Evolutionary conservation across 768 basidiomycete species (phyloP), one percentile per base, ranked within the genome.

Genomic region (Boletales sp.): DNA sequence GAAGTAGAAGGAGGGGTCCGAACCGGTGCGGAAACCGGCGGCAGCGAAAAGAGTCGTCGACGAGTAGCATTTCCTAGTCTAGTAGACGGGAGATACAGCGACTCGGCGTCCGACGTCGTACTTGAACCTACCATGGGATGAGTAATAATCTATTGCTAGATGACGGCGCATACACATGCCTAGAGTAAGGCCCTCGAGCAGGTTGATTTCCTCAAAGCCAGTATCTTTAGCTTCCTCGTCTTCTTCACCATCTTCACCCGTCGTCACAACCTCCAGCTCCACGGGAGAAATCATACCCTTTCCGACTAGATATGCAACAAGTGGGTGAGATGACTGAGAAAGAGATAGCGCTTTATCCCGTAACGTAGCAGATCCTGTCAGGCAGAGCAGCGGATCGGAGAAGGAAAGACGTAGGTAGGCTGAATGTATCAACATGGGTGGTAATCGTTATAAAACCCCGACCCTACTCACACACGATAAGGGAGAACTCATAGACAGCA

Each of bases 331-430:
- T 6, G 66, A 63, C 7, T 77, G 67, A 3, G 75, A 78, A 12
- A 76, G 57, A 13, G 76, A 67, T 8, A 88, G 63, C 0, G 85
- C 80, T 58, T 83, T 88, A 19, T 94, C 90, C 43, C 93, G 80
- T n/a, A 95, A 71, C 1, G 93, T 97, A n/a, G 84, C 77, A 3
- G 89, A 91, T 4, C 85, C 76, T 1, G 93, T 97, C 27, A 97
- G 68, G 59, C 87, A 92, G 24, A 97, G 77, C 11, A 95, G 67
- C 10, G 93, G 93, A 52, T 93, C 82, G 3, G 72, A 59, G 42
- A 86, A 79, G 31, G 77, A 73, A 14, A 91, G 81, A 30, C 83
- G 78, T 27, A 93, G 68, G 64, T 86, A 94, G 0, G 87, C 91
- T 94, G 55, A 29, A 7, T 52, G 55, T 43, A 48, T 51, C 48